Base-by-base conservation (phyloP, 208 protist species). In the Wallacemonas rigidus region DNA sequence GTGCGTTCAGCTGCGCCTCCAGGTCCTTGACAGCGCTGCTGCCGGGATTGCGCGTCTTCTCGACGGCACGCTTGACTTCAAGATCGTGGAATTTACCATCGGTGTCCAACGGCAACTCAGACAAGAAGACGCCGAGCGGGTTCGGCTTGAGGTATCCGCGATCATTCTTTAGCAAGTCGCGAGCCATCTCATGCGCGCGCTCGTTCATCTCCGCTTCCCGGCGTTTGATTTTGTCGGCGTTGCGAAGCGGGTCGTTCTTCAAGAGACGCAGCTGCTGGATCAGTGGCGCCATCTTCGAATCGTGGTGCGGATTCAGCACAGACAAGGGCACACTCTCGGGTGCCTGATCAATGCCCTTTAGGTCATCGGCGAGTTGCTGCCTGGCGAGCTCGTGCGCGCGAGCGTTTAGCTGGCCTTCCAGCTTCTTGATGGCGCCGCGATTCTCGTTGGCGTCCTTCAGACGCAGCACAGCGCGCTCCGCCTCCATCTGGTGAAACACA, bases 351-450 rank as follows among this genome's bases (percentile, higher is more conserved):
- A 95, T 68, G 12, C 84, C 85, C 45, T 69, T 53, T 15, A 93
- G 69, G 60, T 95, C 90, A 47, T 88, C 78, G 69, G 75, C 63
- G 45, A 88, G 77, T 56, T 93, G 87, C 68, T 76, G 67, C 51
- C 68, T 71, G 38, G 90, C 87, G 54, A 95, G 67, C 67, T 89
- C 80, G 64, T 87, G 87, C 35, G 77, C 79, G 54, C 82, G 80
- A 14, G 76, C 79, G 69, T 91, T 92, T 2, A 94, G 76, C 68
- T 82, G 56, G 43, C 55, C 67, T 60, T 91, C 84, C n/a, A 91
- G 69, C 40, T 80, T 67, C 48, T 67, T 67, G 41, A 94, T 79
- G 2, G 61, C 60, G 45, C 39, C 69, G 6, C 69, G 69, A 57
- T 94, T 85, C 45, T 48, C 76, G n/a, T 14, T 63, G 3, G 77